Percentiles rank a stretch among this genome's conserved stretches.
Evolutionary conservation across 2,329 filamentous ascomycete species (phyloP).

Genomic region (Colletotrichum sp.): DNA sequence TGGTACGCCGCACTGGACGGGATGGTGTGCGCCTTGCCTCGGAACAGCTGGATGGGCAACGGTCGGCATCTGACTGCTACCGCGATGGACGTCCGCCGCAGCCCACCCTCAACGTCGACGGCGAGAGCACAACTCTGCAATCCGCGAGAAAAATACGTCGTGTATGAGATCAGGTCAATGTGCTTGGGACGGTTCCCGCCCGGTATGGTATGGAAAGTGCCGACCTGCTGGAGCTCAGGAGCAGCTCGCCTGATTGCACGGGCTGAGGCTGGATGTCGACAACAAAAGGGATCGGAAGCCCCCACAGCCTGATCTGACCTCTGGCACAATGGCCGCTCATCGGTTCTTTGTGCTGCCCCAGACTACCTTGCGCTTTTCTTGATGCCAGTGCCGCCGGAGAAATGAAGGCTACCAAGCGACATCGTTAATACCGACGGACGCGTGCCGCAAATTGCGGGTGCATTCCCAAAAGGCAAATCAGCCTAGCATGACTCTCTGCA

Average conservation of each 20-base stretch:
- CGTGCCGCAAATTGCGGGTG: background rate
- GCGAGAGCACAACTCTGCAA: background rate
- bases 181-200: background rate
- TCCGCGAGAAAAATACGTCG: background rate
- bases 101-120: background rate
- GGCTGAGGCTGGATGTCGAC: background rate
- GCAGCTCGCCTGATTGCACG: background rate
- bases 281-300: background rate
- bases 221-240: background rate
- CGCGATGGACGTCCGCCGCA: background rate
- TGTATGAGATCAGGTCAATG: background rate
- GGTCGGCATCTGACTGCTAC: slow-evolving; percentile 9
- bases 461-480: background rate
- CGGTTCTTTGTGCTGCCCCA: background rate
- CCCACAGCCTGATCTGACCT: background rate
- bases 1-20: background rate
- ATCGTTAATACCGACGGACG: background rate
- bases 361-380: background rate
- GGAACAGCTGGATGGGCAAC: slow-evolving; percentile 1
- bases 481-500: background rate
- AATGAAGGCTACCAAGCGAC: background rate
- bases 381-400: background rate
- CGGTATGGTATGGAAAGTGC: background rate
- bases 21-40: background rate
- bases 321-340: background rate